Evolutionary conservation across 805 yeast genomes (phyloP).

Genomic region (Starmerella vitae): DNA sequence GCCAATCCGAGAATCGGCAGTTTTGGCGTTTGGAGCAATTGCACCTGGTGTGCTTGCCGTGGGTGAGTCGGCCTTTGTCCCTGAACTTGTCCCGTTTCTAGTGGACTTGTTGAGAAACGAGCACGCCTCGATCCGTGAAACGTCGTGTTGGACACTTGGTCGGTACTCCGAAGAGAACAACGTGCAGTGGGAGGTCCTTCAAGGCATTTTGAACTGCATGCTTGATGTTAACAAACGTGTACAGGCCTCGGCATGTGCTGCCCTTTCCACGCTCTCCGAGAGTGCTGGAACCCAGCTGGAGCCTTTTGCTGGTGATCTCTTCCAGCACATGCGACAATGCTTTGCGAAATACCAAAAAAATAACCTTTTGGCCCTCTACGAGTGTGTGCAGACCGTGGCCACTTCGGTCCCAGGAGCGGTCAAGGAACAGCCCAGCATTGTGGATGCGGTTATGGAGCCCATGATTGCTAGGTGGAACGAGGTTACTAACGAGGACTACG

Average conservation of each 20-base stretch:
- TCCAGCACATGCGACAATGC: slow-evolving; percentile 59
- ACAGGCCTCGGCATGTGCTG: slow-evolving; percentile 88
- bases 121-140: slow-evolving; percentile 79
- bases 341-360: slow-evolving; percentile 67
- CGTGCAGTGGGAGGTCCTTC: slow-evolving; percentile 64
- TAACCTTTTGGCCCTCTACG: slow-evolving; percentile 70
- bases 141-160: slow-evolving; percentile 90
- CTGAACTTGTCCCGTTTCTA: slow-evolving; percentile 69
- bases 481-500: slow-evolving; percentile 64
- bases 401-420: slow-evolving; percentile 56
- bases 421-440: slow-evolving; percentile 37
- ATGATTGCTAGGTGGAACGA: slow-evolving; percentile 68
- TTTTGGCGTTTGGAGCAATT: slow-evolving; percentile 88
- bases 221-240: slow-evolving; percentile 79
- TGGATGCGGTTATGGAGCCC: slow-evolving; percentile 62
- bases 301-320: slow-evolving; percentile 50
- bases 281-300: slow-evolving; percentile 50
- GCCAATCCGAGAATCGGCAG: slow-evolving; percentile 88
- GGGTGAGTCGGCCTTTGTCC: slow-evolving; percentile 51
- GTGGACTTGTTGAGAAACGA: slow-evolving; percentile 63
- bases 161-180: slow-evolving; percentile 52
- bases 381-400: slow-evolving; percentile 79
- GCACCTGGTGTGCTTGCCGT: slow-evolving; percentile 74
- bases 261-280: slow-evolving; percentile 74
- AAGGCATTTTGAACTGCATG: slow-evolving; percentile 59